A percentile compares a stretch with the other conserved stretches of the same genome.
phyloP scores from a whole-genome alignment of 192 early-diverging fungal species.

The Cetraspora pellucida region DNA sequence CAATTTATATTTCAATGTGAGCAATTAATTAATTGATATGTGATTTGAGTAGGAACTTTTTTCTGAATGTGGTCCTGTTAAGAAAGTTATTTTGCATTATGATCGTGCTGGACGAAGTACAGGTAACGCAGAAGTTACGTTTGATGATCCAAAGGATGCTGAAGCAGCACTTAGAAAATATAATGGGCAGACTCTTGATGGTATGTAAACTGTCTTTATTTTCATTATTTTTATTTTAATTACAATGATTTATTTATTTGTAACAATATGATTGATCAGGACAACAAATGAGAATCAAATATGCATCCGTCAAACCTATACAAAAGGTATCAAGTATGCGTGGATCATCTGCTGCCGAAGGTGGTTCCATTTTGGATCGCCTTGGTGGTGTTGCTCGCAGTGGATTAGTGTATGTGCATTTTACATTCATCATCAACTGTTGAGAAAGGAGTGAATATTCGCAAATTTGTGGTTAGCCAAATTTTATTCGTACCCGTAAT shows the following conservation, averaged over 20 bases:
- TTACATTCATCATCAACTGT: not conserved
- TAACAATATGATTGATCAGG: not conserved
- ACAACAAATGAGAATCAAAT: conserved; percentile 30
- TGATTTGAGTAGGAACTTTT: conserved; percentile 51
- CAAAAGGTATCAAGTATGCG: conserved; percentile 3
- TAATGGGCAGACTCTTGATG: conserved; percentile 55
- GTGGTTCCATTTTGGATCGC: conserved; percentile 29
- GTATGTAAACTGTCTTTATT: conserved; percentile 28
- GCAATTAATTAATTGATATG: not conserved
- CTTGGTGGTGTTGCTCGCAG: conserved; percentile 7
- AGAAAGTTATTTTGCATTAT: conserved; percentile 42
- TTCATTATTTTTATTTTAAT: not conserved
- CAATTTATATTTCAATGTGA: not conserved
- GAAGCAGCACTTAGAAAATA: conserved; percentile 51
- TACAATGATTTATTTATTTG: not conserved
- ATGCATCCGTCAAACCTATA: conserved; percentile 15
- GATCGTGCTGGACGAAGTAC: conserved; percentile 59
- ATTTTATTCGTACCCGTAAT: not conserved
- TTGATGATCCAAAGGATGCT: conserved; percentile 47
- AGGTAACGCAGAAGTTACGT: conserved; percentile 51
- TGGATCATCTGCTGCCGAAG: not conserved
- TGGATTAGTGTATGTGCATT: conserved; percentile 14
- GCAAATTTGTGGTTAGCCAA: not conserved
- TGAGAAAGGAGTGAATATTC: not conserved
- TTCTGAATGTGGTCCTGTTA: conserved; percentile 51